Evolutionary conservation across 805 yeast species (phyloP).

Genomic region (Myxozyma monticola): DNA sequence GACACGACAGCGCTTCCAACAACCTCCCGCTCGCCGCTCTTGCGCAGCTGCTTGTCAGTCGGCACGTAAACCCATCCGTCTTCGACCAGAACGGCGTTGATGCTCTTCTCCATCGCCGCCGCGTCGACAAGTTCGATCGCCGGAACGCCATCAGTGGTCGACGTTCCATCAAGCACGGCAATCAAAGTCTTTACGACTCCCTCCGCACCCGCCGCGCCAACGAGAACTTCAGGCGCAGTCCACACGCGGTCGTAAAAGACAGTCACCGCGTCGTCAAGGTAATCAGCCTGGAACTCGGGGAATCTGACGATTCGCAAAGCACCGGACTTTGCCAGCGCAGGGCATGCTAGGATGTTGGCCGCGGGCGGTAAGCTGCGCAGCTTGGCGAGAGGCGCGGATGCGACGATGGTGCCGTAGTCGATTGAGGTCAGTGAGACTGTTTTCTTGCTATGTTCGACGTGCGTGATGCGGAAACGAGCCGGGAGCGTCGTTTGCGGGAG

Average conservation of each 20-base stretch:
- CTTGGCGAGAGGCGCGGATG: constrained; percentile 22
- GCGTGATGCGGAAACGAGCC: constrained; percentile 23
- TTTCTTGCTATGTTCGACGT: constrained; percentile 12
- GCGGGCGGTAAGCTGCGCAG: constrained; percentile 18
- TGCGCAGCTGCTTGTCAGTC: constrained; percentile 16
- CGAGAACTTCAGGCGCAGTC: constrained; percentile 16
- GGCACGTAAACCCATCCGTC: constrained; percentile 29
- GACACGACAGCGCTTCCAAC: constrained; percentile 10
- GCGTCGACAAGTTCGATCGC: constrained; percentile 26
- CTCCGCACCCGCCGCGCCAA: not conserved
- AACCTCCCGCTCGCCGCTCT: constrained; percentile 5
- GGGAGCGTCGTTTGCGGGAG: constrained; percentile 15
- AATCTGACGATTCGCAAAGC: constrained; percentile 20
- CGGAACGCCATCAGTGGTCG: constrained; percentile 10
- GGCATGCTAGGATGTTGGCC: constrained; percentile 6
- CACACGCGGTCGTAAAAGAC: constrained; percentile 21
- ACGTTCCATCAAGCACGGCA: constrained; percentile 24
- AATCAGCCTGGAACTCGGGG: constrained; percentile 26
- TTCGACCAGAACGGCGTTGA: constrained; percentile 23
- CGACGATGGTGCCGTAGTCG: constrained; percentile 22
- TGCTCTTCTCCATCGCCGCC: constrained; percentile 23
- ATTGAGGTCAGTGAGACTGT: constrained; percentile 17
- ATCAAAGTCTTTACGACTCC: constrained; percentile 20
- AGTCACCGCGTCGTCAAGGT: constrained; percentile 25
- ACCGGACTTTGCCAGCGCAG: constrained; percentile 30